phyloP scores from a whole-genome alignment of 768 basidiomycete genomes.

The Panellus pusillus region DNA sequence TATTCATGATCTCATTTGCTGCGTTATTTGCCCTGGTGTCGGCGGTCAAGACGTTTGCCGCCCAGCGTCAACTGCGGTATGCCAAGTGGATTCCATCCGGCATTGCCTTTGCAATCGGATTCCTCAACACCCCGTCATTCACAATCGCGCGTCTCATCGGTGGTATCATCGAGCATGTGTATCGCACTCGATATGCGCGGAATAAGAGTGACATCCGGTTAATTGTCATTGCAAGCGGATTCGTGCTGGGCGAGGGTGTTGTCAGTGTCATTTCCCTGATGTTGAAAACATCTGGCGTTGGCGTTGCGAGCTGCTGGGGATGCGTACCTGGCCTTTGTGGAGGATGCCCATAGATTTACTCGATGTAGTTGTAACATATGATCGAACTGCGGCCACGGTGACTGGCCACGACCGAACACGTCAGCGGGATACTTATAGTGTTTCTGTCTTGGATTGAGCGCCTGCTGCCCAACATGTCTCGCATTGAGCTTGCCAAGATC shows the following conservation, averaged over 20 bases:
- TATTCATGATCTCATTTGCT: constrained; percentile 82
- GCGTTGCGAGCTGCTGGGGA: constrained; percentile 82
- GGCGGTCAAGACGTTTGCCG: constrained; percentile 61
- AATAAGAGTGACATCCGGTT: constrained; percentile 65
- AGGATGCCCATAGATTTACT: constrained; percentile 47
- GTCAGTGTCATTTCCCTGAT: constrained; percentile 78
- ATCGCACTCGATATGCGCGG: constrained; percentile 52
- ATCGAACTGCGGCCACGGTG: neutral
- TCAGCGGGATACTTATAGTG: neutral
- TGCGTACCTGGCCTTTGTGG: constrained; percentile 76
- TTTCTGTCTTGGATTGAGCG: constrained; percentile 1
- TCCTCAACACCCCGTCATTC: constrained; percentile 94
- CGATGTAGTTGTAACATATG: neutral
- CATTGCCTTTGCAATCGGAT: constrained; percentile 93
- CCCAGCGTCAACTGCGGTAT: constrained; percentile 47
- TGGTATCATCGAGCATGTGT: constrained; percentile 76
- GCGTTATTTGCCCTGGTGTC: constrained; percentile 68
- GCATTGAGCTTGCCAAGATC: constrained; percentile 70
- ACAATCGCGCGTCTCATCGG: constrained; percentile 89
- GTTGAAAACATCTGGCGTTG: constrained; percentile 72
- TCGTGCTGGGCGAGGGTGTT: constrained; percentile 94
- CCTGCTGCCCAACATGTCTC: constrained; percentile 48
- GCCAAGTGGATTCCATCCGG: constrained; percentile 89
- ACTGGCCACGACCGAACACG: constrained; percentile 3
- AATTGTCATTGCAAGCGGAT: constrained; percentile 90